A percentile compares a stretch with the other conserved stretches of the same genome.
Evolutionary conservation across 1,284 basidiomycete genomes (phyloP).

Genomic region (Cystobasidium pallidum): DNA sequence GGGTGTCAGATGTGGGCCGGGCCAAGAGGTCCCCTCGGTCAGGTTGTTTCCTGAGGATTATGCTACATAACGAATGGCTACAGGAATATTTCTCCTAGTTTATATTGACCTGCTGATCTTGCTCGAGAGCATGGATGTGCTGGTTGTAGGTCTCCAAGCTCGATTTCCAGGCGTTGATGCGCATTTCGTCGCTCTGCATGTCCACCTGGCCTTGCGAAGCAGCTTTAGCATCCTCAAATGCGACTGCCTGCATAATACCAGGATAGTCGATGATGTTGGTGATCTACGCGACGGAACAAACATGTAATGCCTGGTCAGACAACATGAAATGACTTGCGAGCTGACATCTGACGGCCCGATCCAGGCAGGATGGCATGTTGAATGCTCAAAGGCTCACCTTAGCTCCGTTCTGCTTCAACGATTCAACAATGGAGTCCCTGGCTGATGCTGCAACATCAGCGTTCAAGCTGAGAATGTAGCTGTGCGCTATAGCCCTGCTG

Average conservation of each 20-base stretch:
- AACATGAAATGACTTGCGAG: too few relatives aligned
- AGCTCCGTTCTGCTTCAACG: conserved; percentile 32
- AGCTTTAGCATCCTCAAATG: conserved; percentile 26
- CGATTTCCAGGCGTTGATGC: conserved; percentile 35
- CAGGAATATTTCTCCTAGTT: background rate
- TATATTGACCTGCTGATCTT: conserved; percentile 37
- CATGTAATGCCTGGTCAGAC: too few relatives aligned
- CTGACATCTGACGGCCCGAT: too few relatives aligned
- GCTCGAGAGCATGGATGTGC: conserved; percentile 33
- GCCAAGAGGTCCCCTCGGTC: too few relatives aligned
- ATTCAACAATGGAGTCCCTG: conserved; percentile 29
- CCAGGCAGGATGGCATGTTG: too few relatives aligned
- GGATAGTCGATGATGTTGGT: conserved; percentile 40
- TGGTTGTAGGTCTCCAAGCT: conserved; percentile 23
- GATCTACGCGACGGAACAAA: conserved; percentile 9
- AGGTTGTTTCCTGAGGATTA: background rate
- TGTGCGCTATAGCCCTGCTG: conserved; percentile 21
- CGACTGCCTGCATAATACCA: conserved; percentile 41
- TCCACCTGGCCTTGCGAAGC: conserved; percentile 17
- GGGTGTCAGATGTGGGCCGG: too few relatives aligned
- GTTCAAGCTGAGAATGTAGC: conserved; percentile 38
- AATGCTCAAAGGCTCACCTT: conserved; percentile 27
- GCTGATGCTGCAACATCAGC: conserved; percentile 16
- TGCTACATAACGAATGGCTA: background rate
- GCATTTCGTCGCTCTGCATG: conserved; percentile 31